Evolutionary conservation across 1,284 basidiomycete species (phyloP), one percentile per base, ranked within the genome.

Genomic region (Chalciporus piperatoides): DNA sequence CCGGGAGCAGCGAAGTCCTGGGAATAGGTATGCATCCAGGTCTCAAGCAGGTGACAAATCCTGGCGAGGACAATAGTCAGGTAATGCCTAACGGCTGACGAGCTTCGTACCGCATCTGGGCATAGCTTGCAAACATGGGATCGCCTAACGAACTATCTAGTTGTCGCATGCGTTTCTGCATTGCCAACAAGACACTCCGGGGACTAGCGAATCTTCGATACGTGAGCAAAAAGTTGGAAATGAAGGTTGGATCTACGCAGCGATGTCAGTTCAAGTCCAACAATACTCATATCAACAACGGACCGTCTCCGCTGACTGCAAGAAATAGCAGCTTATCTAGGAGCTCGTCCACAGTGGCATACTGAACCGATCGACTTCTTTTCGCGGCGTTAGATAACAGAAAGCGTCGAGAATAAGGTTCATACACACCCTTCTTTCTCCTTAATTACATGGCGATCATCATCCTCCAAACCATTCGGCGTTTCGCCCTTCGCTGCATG

Each of bases 151-250:
- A 77, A 52, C 78, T 77, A 60, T 87, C 86, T 11, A 91, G 71
- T 54, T 85, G 79, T 28, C 85, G 79, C 78, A 90, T 84, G 40
- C 86, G 82, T 60, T 88, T 86, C 65, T 90, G 87, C 85, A 91
- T 89, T 4, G 87, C 84, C 42, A 90, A 73, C n/a, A 91, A 71
- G 12, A 91, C 69, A 49, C 75, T 82, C 36, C 88, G 78, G 11
- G 88, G 88, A 41, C 77, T 86, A 39, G 86, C 77, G 63, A 91
- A 91, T 53, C 86, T 75, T 30, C 88, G 82, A 64, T 87, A 90
- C 10, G 86, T 90, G 32, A 91, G 75, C 43, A 91, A 72, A 65
- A 91, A 90, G 65, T 90, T 81, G 2, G 80, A 80, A 25, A 89
- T 80, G 61, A 82, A 91, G 4, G 79, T 76, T 11, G 85, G 78